phyloP scores from a whole-genome alignment of 306 rosid genomes.

The Betula pendula region DNA sequence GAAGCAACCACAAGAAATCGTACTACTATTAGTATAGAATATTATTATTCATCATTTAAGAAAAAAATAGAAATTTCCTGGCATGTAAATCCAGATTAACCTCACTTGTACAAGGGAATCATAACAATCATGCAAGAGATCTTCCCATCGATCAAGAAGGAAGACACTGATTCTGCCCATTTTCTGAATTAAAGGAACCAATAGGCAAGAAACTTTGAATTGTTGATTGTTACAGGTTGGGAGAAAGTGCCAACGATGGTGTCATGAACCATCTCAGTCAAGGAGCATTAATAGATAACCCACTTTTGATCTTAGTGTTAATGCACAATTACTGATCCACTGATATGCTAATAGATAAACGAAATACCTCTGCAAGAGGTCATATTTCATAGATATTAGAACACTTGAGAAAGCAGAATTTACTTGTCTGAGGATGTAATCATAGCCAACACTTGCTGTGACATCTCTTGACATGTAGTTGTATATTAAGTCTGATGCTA shows the following conservation, averaged over 20 bases:
- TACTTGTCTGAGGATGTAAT: constrained; percentile 97
- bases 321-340: not conserved
- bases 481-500: constrained; percentile 87
- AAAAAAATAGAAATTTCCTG: not conserved
- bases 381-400: not conserved
- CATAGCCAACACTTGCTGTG: constrained; percentile 86
- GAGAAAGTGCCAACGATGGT: not conserved
- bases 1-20: constrained; percentile 29
- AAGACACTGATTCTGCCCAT: not conserved
- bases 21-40: not conserved
- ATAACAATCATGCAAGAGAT: not conserved
- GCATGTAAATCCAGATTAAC: not conserved
- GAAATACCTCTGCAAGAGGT: not conserved
- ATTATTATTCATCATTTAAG: not conserved
- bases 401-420: not conserved
- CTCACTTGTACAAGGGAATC: not conserved
- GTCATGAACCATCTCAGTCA: not conserved
- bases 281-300: not conserved
- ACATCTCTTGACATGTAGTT: constrained; percentile 91
- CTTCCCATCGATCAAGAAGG: not conserved
- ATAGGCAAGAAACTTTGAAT: not conserved
- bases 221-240: not conserved
- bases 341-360: not conserved
- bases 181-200: not conserved
- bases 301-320: not conserved